phyloP scores from a whole-genome alignment of 345 rosid species.

The Arabidopsis thaliana region TAIR10.1 NC_003070.9:11501-12000 shows the following conservation, averaged over 20 bases:
- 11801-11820: slow-evolving; percentile 29
- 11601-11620: slow-evolving; percentile 26
- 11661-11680: slow-evolving; percentile 33
- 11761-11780: slow-evolving; percentile 17
- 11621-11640: slow-evolving; percentile 38
- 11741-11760: slow-evolving; percentile 1
- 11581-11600: slow-evolving; percentile 6
- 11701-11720: slow-evolving; percentile 29
- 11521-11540: neutral
- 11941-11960: slow-evolving; percentile 26
- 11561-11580: neutral
- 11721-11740: slow-evolving; percentile 40
- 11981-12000: slow-evolving; percentile 44
- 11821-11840: neutral
- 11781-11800: slow-evolving; percentile 37
- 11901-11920: slow-evolving; percentile 49
- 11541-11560: slow-evolving; percentile 22
- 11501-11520: slow-evolving; percentile 28
- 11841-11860: slow-evolving; percentile 27
- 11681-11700: slow-evolving; percentile 37
- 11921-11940: slow-evolving; percentile 16
- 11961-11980: slow-evolving; percentile 23
- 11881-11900: slow-evolving; percentile 50
- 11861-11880: slow-evolving; percentile 44
- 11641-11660: slow-evolving; percentile 32